Percentiles rank a stretch among this genome's conserved stretches.
Conservation (phyloP, 2,329 filamentous ascomycete genomes). For the Fusarium drepaniforme region DNA sequence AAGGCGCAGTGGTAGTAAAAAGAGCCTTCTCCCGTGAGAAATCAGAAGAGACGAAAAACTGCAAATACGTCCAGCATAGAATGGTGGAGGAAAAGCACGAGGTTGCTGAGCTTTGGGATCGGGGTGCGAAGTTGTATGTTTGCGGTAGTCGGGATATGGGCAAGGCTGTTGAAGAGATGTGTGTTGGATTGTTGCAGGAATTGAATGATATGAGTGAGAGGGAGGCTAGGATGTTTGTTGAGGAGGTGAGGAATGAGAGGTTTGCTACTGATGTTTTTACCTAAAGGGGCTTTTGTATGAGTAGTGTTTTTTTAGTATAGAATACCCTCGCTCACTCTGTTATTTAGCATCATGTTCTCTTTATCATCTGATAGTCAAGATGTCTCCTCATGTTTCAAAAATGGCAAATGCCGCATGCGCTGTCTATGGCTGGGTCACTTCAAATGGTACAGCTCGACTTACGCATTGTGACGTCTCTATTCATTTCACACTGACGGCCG, state of each 20-base stretch:
- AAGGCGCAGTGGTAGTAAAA: constrained; percentile 65
- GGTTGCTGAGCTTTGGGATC: neutral
- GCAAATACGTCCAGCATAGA: constrained; percentile 21
- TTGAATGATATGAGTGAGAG: neutral
- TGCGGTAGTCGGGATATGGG: constrained; percentile 17
- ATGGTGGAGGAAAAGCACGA: constrained; percentile 9
- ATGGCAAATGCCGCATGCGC: no score
- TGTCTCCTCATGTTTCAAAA: no score
- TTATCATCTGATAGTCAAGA: no score
- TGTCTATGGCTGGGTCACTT: neutral
- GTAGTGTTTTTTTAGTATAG: neutral
- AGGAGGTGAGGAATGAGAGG: constrained; percentile 3
- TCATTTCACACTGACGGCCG: neutral
- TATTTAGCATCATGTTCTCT: neutral
- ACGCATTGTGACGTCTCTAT: neutral
- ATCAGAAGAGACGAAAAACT: constrained; percentile 7
- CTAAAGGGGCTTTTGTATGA: neutral
- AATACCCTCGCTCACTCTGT: neutral
- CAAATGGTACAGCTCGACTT: neutral
- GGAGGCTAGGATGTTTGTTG: neutral
- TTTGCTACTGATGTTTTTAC: constrained; percentile 19
- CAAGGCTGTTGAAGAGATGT: constrained; percentile 9
- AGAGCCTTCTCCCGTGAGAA: constrained; percentile 59
- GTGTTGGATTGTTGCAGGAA: neutral
- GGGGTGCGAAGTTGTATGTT: constrained; percentile 9